These are phyloP conservation scores for Colletotrichum orbiculare DNA, from an alignment of 2,329 filamentous ascomycete genomes.

Conservation along the genomic window DNA sequence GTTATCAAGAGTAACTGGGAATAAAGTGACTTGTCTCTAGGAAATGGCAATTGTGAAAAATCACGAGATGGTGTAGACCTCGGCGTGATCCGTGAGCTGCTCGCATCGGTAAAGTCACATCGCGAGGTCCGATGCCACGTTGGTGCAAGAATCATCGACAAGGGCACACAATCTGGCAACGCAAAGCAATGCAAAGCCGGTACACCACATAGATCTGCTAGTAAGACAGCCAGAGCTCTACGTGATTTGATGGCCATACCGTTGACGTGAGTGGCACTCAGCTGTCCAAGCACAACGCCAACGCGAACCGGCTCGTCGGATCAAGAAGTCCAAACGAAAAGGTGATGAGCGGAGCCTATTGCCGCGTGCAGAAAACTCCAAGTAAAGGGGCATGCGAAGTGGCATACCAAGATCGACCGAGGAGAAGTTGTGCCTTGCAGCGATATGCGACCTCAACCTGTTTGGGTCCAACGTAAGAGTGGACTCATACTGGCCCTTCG, in stretches of 20 bases:
- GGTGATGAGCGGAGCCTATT: background rate
- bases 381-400: background rate
- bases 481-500: background rate
- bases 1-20: slow-evolving; percentile 67
- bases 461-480: background rate
- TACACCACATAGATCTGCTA: too few relatives aligned
- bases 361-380: slow-evolving; percentile 1
- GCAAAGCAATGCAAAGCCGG: too few relatives aligned
- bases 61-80: too few relatives aligned
- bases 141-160: too few relatives aligned
- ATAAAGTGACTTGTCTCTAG: background rate
- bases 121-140: too few relatives aligned
- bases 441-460: slow-evolving; percentile 5
- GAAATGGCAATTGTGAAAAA: too few relatives aligned
- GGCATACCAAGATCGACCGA: background rate
- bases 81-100: too few relatives aligned
- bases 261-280: background rate
- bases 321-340: slow-evolving; percentile 3
- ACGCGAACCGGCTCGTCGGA: slow-evolving; percentile 7
- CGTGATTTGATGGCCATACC: too few relatives aligned
- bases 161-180: too few relatives aligned
- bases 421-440: slow-evolving; percentile 18
- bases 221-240: too few relatives aligned
- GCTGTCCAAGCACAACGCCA: background rate
- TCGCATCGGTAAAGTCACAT: too few relatives aligned